These are phyloP conservation scores for Tolypocladium sp. DNA, from an alignment of 2,329 filamentous ascomycete species.

Conservation along the genomic window DNA sequence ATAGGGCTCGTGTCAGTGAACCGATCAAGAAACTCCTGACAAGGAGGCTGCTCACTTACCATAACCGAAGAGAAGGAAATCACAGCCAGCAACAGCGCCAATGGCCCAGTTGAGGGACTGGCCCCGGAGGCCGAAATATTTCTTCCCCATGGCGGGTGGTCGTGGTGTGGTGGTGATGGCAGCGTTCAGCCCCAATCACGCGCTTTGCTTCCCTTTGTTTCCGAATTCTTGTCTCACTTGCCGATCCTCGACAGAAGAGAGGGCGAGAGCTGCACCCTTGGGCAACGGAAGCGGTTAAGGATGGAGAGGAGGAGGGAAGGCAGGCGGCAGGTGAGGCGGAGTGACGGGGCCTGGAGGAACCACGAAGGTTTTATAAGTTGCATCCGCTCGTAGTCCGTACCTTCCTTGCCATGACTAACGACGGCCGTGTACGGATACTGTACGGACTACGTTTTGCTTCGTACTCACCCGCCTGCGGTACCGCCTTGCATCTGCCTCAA, in stretches of 20 bases:
- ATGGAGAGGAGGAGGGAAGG: background rate
- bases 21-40: too few relatives aligned
- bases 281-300: background rate
- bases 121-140: conserved; percentile 58
- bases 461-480: background rate
- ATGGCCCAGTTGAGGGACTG: conserved; percentile 58
- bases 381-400: background rate
- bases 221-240: background rate
- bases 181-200: background rate
- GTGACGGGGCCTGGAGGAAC: background rate
- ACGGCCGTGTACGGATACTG: background rate
- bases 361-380: conserved; percentile 4
- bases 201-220: background rate
- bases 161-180: background rate
- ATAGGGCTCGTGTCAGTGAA: background rate
- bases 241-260: background rate
- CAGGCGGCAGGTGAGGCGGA: background rate
- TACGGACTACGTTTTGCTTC: background rate
- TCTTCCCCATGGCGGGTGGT: conserved; percentile 17
- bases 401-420: background rate
- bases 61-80: conserved; percentile 57
- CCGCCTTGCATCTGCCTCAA: background rate
- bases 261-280: background rate
- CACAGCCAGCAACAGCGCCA: conserved; percentile 61
- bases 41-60: conserved; percentile 23